Evolutionary conservation across 306 rosid species (phyloP), one percentile per base, ranked within the genome.

Genomic region (Biancaea sappan): DNA sequence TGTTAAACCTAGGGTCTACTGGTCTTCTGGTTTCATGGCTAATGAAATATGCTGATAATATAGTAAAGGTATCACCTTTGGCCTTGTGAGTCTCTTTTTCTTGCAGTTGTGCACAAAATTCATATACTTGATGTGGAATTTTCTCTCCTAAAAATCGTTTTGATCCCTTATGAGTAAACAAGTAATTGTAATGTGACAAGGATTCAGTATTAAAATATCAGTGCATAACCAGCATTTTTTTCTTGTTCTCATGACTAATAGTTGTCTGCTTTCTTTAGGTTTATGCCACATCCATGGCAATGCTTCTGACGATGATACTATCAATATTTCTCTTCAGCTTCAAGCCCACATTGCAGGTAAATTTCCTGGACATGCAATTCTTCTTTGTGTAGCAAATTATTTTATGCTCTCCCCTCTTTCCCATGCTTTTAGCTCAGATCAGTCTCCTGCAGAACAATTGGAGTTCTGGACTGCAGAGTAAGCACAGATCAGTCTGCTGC

Each of bases 231-330:
- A 44, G 19, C 25, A 2, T n/a, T 29, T 16, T 12, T 7, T 28
- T 31, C 1, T 0, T 31, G 24, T 16, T 19, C 50, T 72, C 7
- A 2, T 40, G 52, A 75, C 21, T 51, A n/a, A 5, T 61, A 16
- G 52, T 67, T 7, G 65, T 50, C 52, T 65, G 56, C 32, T 52
- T 52, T 52, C 24, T 65, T 38, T 64, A 90, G 91, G 92, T 90
- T 74, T 90, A 87, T 52, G 84, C 96, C n/a, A 87, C 91, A 41
- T 86, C 91, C 63, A 90, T 86, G 91, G 88, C 90, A 19, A 88
- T 90, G 96, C 90, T 84, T 41, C 78, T 88, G 71, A 82, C 96
- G 2, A 89, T 79, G 74, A 67, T 88, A 57, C 44, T 88, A 51
- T 88, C 92, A 11, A 74, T 80, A 22, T 84, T 83, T 78, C 91